These are phyloP conservation scores for Aspergillus egyptiacus DNA, from an alignment of 495 filamentous ascomycete genomes.

Conservation along the genomic window DNA sequence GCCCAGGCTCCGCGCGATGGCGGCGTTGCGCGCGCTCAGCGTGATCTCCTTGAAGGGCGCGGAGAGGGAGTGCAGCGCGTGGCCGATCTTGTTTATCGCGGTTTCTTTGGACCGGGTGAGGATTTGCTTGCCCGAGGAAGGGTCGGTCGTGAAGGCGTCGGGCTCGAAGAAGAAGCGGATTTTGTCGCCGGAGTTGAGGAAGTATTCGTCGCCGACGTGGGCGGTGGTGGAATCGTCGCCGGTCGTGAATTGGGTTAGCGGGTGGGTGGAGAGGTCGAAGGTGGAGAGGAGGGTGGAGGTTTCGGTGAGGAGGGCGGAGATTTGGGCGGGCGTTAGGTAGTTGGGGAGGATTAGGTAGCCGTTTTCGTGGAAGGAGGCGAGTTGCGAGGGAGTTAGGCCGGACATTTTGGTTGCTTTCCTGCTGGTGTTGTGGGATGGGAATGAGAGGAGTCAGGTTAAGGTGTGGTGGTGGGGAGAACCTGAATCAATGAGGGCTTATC, in stretches of 20 bases:
- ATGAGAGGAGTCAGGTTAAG: not conserved
- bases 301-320: conserved; percentile 63
- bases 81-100: conserved; percentile 96
- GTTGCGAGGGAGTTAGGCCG: conserved; percentile 66
- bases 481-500: not conserved
- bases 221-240: conserved; percentile 47
- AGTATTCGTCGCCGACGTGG: conserved; percentile 95
- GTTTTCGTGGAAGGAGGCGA: conserved; percentile 66
- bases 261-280: conserved; percentile 74
- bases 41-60: conserved; percentile 62
- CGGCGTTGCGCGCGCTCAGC: conserved; percentile 48
- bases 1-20: conserved; percentile 63
- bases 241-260: conserved; percentile 87
- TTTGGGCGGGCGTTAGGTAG: conserved; percentile 60
- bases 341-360: conserved; percentile 86
- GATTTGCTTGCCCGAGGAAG: conserved; percentile 12
- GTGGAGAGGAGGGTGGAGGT: conserved; percentile 66
- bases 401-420: conserved; percentile 17
- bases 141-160: conserved; percentile 46
- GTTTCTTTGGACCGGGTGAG: conserved; percentile 70
- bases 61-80: conserved; percentile 74
- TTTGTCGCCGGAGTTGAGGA: conserved; percentile 81
- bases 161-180: conserved; percentile 97
- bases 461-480: not conserved
- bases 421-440: not conserved